A percentile compares a stretch with the other conserved stretches of the same genome.
phyloP scores from a whole-genome alignment of 2,329 filamentous ascomycete genomes.

The Xylariaceae sp. region DNA sequence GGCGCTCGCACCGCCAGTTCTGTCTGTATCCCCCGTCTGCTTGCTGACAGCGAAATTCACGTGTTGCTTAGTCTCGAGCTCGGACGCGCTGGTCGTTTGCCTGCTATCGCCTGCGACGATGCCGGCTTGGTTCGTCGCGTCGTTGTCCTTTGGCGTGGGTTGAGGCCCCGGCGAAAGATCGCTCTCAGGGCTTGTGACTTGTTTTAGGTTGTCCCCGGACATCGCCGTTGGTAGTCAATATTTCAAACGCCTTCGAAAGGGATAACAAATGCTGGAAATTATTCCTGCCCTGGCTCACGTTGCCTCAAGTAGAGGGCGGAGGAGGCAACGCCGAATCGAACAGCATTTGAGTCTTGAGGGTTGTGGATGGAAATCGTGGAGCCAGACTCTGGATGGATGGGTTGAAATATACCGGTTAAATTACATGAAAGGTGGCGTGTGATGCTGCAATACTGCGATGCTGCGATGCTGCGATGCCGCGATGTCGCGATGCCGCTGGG shows the following conservation, averaged over 20 bases:
- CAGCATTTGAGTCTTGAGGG: constrained; percentile 34
- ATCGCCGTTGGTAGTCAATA: constrained; percentile 22
- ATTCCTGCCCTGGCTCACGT: constrained; percentile 37
- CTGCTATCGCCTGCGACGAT: constrained; percentile 13
- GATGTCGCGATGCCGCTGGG: neutral
- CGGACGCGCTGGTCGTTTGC: constrained; percentile 12
- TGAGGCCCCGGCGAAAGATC: constrained; percentile 30
- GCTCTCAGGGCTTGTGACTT: constrained; percentile 27
- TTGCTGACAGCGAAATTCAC: constrained; percentile 17
- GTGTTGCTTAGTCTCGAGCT: constrained; percentile 12
- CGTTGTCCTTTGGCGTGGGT: constrained; percentile 26
- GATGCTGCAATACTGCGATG: neutral
- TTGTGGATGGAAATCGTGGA: constrained; percentile 5
- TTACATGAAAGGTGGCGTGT: constrained; percentile 8
- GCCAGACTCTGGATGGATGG: constrained; percentile 1
- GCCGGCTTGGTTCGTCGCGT: constrained; percentile 21
- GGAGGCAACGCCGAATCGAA: constrained; percentile 37
- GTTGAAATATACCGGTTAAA: neutral
- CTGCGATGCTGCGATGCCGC: neutral
- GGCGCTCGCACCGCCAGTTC: constrained; percentile 32
- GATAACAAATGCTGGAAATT: constrained; percentile 10
- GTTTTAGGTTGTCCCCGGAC: constrained; percentile 25
- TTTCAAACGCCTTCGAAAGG: constrained; percentile 8
- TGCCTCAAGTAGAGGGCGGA: constrained; percentile 43
- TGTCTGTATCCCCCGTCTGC: constrained; percentile 28